Base-by-base conservation (phyloP, 805 yeast genomes). In the Schwanniomyces pseudopolymorphus region DNA sequence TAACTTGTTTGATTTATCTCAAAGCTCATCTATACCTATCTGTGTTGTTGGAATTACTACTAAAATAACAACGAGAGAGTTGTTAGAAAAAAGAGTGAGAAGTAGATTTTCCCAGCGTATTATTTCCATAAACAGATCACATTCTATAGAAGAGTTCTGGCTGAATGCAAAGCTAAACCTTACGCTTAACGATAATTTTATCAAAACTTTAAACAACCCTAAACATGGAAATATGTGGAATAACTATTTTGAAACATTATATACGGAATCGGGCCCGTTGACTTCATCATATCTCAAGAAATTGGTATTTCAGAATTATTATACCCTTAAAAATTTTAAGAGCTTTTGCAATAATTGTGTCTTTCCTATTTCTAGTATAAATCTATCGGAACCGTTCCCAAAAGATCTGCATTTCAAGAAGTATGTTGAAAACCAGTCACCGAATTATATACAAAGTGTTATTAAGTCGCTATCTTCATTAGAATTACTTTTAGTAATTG, bases 11-110 rank as follows among this genome's bases (percentile, higher is more conserved):
- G 98, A 94, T 57, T 73, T 91, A 56, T 83, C 96, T 1, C 96
- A 89, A 59, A 77, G 69, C 46, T 75, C 81, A 16, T 74, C 79
- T 2, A 74, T 80, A 1, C 96, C 97, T 1, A 81, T 91, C 4
- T 79, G 94, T 43, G 87, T 92, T 5, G 64, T 94, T 40, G 97
- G 98, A 1, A 66, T 85, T 10, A 84, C 95, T 0, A 77, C 91
- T 1, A 83, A 85, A 44, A 72, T 89, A 41, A 88, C 87, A 5
- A 77, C 89, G 0, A 74, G 91, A 42, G 97, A 92, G 55, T 74
- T 81, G 55, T 70, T 94, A 39, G 99, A 94, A 59, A 94, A 92
- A 59, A 77, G 99, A 57, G 98, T 94, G 0, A 78, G 89, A 54
- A 85, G 95, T 46, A 71, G 99, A 52, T 94, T 91, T 62, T 84